Base-by-base conservation (phyloP, 1,139 yeast genomes). In the Taphrina deformans region DNA sequence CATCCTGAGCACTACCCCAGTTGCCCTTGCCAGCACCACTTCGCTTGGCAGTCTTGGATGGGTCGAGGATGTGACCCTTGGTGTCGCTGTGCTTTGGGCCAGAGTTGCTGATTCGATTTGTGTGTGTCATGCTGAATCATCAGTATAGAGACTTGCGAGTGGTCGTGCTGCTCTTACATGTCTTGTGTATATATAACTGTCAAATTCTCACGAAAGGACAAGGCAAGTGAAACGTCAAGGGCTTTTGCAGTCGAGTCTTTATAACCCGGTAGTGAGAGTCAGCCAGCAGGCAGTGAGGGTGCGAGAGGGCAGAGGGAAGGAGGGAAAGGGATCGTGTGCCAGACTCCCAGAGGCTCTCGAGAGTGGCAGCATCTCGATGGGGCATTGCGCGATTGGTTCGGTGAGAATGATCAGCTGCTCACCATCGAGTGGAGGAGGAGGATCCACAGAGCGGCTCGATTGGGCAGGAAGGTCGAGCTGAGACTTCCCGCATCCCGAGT, bases 1-100 rank as follows among this genome's bases (percentile, higher is more conserved):
- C 63, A n/a, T 59, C 63, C 38, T 50, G 50, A 6, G 56, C 50
- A 26, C 56, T 33, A 10, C 63, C 63, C 63, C 63, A 59, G 44
- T 59, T 59, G 63, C 63, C 63, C 35, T 40, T 48, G 50, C 63
- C 63, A 21, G 63, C 29, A 16, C 63, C 63, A 26, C 46, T 27
- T 31, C 50, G 35, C 23, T 59, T 59, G 50, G 41, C 44, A 16
- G 63, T 59, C 38, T 48, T 48, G 38, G 53, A 27, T 10, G 63
- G 63, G 41, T 59, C 63, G 40, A 59, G 27, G 56, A 59, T 48
- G 51, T 59, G 63, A 26, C 63, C 63, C 41, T 59, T 59, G 50
- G 50, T 44, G 63, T 59, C 63, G 16, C 50, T 50, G 50, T 50
- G 63, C 51, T 50, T 59, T 59, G 63, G 63, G 16, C 46, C 56